Conservation (phyloP, 164 flowering plant species). For the Akebia trifoliata region DNA sequence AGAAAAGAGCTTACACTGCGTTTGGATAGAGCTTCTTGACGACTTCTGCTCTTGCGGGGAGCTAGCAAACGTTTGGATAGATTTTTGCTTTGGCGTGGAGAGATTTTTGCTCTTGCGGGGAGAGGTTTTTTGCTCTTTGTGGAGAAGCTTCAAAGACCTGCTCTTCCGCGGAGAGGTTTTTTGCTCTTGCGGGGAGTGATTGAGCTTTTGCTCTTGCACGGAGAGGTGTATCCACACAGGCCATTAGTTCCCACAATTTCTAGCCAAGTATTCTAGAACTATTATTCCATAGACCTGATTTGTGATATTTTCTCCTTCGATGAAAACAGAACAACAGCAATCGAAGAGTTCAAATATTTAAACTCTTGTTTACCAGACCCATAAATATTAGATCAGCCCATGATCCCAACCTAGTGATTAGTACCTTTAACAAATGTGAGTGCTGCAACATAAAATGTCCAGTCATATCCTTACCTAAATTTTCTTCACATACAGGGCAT, state of each 20-base stretch:
- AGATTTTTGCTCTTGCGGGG: too few species aligned
- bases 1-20: slow-evolving; percentile 40
- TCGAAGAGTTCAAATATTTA: neutral
- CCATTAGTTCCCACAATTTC: slow-evolving; percentile 39
- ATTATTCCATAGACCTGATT: slow-evolving; percentile 42
- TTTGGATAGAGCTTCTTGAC: too few species aligned
- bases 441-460: slow-evolving; percentile 76
- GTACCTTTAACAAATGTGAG: slow-evolving; percentile 65
- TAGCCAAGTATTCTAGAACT: slow-evolving; percentile 33
- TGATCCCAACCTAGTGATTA: neutral
- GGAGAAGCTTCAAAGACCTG: too few species aligned
- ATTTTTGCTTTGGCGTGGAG: too few species aligned
- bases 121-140: too few species aligned
- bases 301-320: slow-evolving; percentile 54
- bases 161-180: too few species aligned
- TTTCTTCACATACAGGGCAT: slow-evolving; percentile 85
- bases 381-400: neutral
- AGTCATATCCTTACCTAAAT: slow-evolving; percentile 63
- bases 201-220: too few species aligned
- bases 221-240: too few species aligned
- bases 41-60: too few species aligned
- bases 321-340: slow-evolving; percentile 20
- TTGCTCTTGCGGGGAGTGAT: too few species aligned
- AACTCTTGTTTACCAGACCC: neutral
- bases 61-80: too few species aligned